Evolutionary conservation across 148 eudicot species (phyloP).

Genomic region (Selenicereus undatus): DNA sequence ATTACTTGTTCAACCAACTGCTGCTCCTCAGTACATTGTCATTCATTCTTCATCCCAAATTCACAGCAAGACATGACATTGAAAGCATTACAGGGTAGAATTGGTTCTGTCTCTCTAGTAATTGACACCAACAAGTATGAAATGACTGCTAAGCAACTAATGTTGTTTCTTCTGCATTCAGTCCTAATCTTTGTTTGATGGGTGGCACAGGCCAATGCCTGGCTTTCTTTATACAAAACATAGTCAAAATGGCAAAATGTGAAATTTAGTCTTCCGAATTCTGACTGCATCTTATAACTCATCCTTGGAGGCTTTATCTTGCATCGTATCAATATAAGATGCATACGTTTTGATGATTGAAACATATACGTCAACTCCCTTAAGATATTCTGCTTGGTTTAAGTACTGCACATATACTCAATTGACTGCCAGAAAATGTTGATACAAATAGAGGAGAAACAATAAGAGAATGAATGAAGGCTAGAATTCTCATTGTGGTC

Average conservation of each 20-base stretch:
- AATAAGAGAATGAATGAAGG: background rate
- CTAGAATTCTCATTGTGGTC: conserved; percentile 12
- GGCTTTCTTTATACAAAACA: background rate
- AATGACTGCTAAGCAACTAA: background rate
- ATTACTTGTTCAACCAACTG: background rate
- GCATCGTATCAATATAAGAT: conserved; percentile 36
- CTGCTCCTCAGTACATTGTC: background rate
- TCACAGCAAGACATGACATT: background rate
- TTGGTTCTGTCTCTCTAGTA: background rate
- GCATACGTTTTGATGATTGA: conserved; percentile 65
- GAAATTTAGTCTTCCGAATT: background rate
- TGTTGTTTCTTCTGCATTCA: background rate
- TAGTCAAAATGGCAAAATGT: background rate
- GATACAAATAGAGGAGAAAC: too few relatives aligned
- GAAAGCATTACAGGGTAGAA: background rate
- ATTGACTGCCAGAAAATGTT: too few relatives aligned
- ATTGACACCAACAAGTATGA: background rate
- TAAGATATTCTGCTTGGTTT: conserved; percentile 63
- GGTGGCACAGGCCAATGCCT: too few relatives aligned
- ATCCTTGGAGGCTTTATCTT: conserved; percentile 41
- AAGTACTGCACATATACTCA: conserved; percentile 46
- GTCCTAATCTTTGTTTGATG: background rate
- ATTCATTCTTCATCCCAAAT: background rate
- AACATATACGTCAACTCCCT: conserved; percentile 60
- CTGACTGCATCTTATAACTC: conserved; percentile 35